A percentile compares a stretch with the other conserved stretches of the same genome.
Conservation (phyloP, 2,329 filamentous ascomycete genomes). For the Exserohilum rostratum region DNA sequence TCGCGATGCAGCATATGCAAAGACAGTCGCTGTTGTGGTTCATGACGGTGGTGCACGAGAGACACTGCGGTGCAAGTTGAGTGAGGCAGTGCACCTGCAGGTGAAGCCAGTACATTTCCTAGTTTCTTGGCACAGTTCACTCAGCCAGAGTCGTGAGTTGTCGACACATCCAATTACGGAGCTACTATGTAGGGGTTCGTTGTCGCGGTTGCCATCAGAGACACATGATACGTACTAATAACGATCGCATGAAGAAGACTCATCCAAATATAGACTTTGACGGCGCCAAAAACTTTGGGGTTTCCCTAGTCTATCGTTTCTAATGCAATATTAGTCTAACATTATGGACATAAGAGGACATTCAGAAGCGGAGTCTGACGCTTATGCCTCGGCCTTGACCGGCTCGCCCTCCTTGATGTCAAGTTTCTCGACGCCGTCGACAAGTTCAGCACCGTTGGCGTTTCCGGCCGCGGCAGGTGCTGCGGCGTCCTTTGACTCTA, state of each 20-base stretch:
- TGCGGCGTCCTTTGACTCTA: neutral
- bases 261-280: neutral
- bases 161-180: neutral
- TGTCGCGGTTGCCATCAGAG: neutral
- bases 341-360: neutral
- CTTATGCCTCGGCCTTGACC: slow-evolving; percentile 17
- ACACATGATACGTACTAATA: neutral
- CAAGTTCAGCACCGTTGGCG: slow-evolving; percentile 16
- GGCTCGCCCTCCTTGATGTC: slow-evolving; percentile 32
- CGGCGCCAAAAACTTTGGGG: too few relatives aligned
- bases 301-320: neutral
- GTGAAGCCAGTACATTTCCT: neutral
- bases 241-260: neutral
- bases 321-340: neutral
- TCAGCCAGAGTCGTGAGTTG: neutral
- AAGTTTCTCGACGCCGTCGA: slow-evolving; percentile 30
- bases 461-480: neutral
- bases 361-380: neutral
- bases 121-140: neutral
- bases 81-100: neutral
- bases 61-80: too few relatives aligned
- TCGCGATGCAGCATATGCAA: neutral
- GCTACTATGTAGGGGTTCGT: neutral
- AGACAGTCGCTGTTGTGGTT: neutral
- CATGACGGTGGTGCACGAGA: too few relatives aligned